A percentile compares a stretch with the other conserved stretches of the same genome.
These are phyloP conservation scores for Microdochium nivale DNA, from an alignment of 2,329 filamentous ascomycete genomes.

Conservation along the genomic window DNA sequence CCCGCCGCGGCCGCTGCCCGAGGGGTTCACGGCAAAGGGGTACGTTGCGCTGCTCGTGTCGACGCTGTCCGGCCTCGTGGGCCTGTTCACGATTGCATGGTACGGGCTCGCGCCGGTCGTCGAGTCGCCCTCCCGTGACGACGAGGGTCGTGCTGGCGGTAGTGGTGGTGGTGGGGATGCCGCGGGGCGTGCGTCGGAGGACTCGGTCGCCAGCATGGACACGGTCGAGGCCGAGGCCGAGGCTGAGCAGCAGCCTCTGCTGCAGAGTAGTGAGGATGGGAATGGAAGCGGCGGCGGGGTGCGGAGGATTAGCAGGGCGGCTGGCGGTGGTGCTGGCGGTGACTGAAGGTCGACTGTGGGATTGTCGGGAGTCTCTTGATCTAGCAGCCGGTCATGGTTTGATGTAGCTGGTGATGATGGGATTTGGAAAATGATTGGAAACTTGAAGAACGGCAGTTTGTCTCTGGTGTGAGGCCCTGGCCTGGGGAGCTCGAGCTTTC, in stretches of 20 bases:
- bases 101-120: neutral
- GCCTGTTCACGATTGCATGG: neutral
- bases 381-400: neutral
- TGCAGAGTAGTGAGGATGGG: neutral
- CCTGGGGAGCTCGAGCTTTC: too few species aligned
- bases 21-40: slow-evolving; percentile 29
- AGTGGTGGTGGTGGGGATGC: neutral
- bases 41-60: neutral
- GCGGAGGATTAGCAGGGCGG: too few species aligned
- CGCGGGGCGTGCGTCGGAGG: neutral
- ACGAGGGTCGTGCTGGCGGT: neutral
- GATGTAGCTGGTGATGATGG: too few species aligned
- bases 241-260: neutral
- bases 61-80: neutral
- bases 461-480: too few species aligned
- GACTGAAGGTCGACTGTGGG: neutral
- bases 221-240: neutral
- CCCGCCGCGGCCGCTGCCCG: slow-evolving; percentile 47
- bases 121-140: neutral
- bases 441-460: too few species aligned
- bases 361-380: neutral
- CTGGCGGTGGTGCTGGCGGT: too few species aligned
- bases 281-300: too few species aligned
- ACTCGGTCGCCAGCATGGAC: neutral
- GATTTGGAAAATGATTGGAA: too few species aligned